These are phyloP conservation scores for Rhynchosporium secalis DNA, from an alignment of 2,329 filamentous ascomycete species.

Conservation along the genomic window DNA sequence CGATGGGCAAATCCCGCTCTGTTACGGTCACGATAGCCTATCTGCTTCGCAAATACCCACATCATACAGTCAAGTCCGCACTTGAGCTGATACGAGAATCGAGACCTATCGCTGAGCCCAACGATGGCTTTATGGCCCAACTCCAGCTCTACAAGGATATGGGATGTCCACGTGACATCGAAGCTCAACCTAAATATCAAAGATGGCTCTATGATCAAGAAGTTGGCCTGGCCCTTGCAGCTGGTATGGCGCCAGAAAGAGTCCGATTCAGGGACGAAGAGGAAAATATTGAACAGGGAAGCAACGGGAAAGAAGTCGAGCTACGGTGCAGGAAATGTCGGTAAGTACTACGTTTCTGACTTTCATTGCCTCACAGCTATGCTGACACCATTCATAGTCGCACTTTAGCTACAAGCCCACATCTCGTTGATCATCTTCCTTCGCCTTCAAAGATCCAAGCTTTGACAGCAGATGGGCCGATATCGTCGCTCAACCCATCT, in stretches of 20 bases:
- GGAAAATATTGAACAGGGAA: slow-evolving; percentile 38
- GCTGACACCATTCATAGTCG: slow-evolving; percentile 39
- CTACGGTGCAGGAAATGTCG: slow-evolving; percentile 92
- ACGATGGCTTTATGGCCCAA: slow-evolving; percentile 88
- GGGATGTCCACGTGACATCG: slow-evolving; percentile 71
- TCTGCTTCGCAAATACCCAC: slow-evolving; percentile 68
- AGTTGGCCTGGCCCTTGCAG: slow-evolving; percentile 66
- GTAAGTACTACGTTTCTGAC: slow-evolving; percentile 37
- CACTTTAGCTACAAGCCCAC: slow-evolving; percentile 61
- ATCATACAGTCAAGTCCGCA: slow-evolving; percentile 52
- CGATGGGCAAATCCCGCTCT: slow-evolving; percentile 94
- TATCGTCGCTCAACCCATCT: slow-evolving; percentile 33
- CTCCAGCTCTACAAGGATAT: slow-evolving; percentile 85
- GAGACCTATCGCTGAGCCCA: slow-evolving; percentile 82
- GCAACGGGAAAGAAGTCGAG: slow-evolving; percentile 48
- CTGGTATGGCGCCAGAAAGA: slow-evolving; percentile 75
- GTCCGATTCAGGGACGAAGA: slow-evolving; percentile 82
- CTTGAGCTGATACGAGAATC: slow-evolving; percentile 67
- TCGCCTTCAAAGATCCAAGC: slow-evolving; percentile 36
- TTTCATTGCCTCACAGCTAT: not conserved
- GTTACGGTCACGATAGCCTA: slow-evolving; percentile 83
- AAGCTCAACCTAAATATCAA: slow-evolving; percentile 74
- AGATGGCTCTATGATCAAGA: slow-evolving; percentile 70
- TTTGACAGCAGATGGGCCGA: slow-evolving; percentile 25
- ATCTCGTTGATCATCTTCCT: slow-evolving; percentile 55